Evolutionary conservation across 805 yeast species (phyloP), one percentile per base, ranked within the genome.

Genomic region (Tetrapisispora nanseiensis): DNA sequence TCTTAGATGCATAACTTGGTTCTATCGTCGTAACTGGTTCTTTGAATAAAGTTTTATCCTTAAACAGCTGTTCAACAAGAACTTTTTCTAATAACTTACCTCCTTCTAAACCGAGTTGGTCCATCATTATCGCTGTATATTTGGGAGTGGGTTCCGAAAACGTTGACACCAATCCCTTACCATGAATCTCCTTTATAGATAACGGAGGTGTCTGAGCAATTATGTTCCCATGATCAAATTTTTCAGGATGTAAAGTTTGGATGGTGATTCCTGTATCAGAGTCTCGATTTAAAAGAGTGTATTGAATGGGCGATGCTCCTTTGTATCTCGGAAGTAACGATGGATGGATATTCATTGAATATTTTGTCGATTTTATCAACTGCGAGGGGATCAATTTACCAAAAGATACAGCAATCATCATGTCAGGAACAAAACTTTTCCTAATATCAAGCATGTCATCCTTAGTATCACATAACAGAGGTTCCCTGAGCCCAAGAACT

Each of bases 221-320:
- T 0, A 90, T 73, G 1, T 70, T 66, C 1, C 98, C 98, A 27
- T 66, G 68, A 52, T 92, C 98, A 54, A 92, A 92, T 56, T 78
- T 72, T 1, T 82, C 71, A 0, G 97, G 96, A 55, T 92, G 95
- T 20, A 92, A 62, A 0, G 95, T 85, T 59, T 92, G 98, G 0
- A 92, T 74, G 0, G 96, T 76, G 15, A 86, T 95, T 0, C 97
- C 98, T 0, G 97, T 82, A 15, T 37, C 45, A 0, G 47, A 28
- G 49, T 82, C 87, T 32, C 70, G 69, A 45, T 82, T 75, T 52
- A 89, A 58, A 11, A 92, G 61, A 0, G 96, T 79, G 46, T 76
- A 71, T 47, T 90, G 97, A 4, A 92, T 63, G 0, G 98, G 98
- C 1, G 96, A 82, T 0, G 97, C 80, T 1, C 98, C 98, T 2